Conservation (phyloP, 2,329 filamentous ascomycete genomes). For the Colletotrichum theobromicola region DNA sequence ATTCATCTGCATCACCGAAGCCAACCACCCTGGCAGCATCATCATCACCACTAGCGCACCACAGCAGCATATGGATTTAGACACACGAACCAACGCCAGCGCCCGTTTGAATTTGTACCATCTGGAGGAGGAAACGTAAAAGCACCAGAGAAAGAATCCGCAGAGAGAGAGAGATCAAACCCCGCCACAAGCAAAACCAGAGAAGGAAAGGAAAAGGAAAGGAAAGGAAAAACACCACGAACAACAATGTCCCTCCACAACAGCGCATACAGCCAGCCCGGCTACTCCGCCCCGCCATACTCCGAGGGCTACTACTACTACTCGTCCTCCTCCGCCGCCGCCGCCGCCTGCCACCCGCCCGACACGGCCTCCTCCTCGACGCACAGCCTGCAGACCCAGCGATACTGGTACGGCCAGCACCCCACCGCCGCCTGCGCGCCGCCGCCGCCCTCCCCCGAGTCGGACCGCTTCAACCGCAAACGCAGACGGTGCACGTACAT, state of each 20-base stretch:
- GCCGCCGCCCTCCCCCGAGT: background rate
- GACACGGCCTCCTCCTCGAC: background rate
- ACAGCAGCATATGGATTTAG: background rate
- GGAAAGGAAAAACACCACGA: background rate
- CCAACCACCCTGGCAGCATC: background rate
- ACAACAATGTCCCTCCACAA: constrained; percentile 12
- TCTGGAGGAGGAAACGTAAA: background rate
- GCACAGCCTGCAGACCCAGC: background rate
- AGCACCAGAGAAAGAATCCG: background rate
- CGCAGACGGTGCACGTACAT: constrained; percentile 35
- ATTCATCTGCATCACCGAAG: background rate
- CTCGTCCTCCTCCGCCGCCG: constrained; percentile 8
- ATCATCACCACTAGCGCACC: background rate
- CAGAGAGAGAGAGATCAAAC: background rate
- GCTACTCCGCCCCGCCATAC: constrained; percentile 16
- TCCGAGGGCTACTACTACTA: constrained; percentile 16
- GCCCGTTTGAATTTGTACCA: background rate
- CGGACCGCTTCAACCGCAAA: constrained; percentile 17
- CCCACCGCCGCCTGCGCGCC: background rate
- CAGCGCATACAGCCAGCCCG: constrained; percentile 14
- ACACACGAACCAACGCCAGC: background rate
- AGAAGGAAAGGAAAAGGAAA: background rate
- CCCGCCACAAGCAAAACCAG: too few relatives aligned
- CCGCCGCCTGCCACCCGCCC: background rate
- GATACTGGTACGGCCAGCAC: constrained; percentile 13